phyloP scores from a whole-genome alignment of 495 filamentous ascomycete genomes.

The Penicillium pulvis region DNA sequence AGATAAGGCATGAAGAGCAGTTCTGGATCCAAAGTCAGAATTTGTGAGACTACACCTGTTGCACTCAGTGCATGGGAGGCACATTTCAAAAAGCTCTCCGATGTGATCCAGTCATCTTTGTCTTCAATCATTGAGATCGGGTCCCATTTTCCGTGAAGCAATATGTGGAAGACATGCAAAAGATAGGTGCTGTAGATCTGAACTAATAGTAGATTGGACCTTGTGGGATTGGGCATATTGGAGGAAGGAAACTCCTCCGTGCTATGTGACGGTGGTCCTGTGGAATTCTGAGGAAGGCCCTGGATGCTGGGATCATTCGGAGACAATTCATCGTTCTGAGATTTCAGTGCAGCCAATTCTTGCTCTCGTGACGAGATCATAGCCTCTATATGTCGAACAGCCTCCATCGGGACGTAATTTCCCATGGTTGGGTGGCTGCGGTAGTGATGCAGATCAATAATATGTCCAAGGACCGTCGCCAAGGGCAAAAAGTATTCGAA shows the following conservation, averaged over 20 bases:
- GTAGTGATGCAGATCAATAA: slow-evolving; percentile 77
- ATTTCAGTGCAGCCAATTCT: slow-evolving; percentile 16
- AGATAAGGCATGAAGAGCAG: slow-evolving; percentile 64
- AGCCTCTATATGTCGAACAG: slow-evolving; percentile 19
- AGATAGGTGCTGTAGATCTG: slow-evolving; percentile 46
- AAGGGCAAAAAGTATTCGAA: slow-evolving; percentile 83
- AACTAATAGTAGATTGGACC: slow-evolving; percentile 18
- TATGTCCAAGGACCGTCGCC: slow-evolving; percentile 81
- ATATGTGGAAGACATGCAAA: slow-evolving; percentile 60
- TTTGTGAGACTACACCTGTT: slow-evolving; percentile 53
- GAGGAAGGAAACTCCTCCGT: neutral
- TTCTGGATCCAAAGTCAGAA: slow-evolving; percentile 57
- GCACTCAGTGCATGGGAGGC: slow-evolving; percentile 57
- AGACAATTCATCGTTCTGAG: neutral
- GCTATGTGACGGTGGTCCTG: neutral
- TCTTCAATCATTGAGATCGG: slow-evolving; percentile 59
- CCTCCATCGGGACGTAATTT: slow-evolving; percentile 20
- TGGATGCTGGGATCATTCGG: neutral
- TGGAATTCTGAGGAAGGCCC: neutral
- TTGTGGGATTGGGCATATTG: neutral
- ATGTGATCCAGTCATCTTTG: slow-evolving; percentile 60
- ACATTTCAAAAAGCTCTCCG: slow-evolving; percentile 52
- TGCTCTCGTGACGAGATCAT: slow-evolving; percentile 24
- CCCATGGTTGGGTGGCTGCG: slow-evolving; percentile 76
- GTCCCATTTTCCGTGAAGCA: slow-evolving; percentile 61